Base-by-base conservation (phyloP, 352 stramenopile species). In the Globisporangium camurandrum region DNA sequence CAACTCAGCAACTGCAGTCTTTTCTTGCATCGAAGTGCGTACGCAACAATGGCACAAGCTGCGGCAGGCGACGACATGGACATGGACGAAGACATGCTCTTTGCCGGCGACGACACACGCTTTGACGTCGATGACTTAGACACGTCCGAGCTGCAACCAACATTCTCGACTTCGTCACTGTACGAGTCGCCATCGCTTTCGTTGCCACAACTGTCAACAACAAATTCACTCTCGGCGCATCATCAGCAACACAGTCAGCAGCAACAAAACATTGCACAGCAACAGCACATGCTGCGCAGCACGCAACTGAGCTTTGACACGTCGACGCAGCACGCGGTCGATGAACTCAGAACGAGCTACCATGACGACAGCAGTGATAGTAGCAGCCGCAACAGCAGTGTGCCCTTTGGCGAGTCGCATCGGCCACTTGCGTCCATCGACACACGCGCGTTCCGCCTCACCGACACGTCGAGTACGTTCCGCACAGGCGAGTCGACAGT, bases 91-190 rank as follows among this genome's bases (percentile, higher is more conserved):
- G 73, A 83, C 37, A 71, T 83, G 56, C 62, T 88, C 17, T 86
- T 88, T 39, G 66, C 59, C 48, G 66, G 58, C 44, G 59, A 61
- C 40, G 69, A 76, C 33, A 27, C 64, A 20, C 73, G 56, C 43
- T 84, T 86, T 44, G 74, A 78, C 51, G 74, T 70, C 36, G 76
- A 77, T 19, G 66, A 68, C 2, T 62, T 85, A 34, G 71, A 80
- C 31, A 56, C 58, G 0, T 66, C 64, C 11, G 71, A 69, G 19
- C 62, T 86, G 9, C 67, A 71, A 10, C 55, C 69, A 2, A 61
- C 60, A 23, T 88, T 88, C 47, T 51, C 56, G 24, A 64, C 82
- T 40, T 59, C 68, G 46, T 46, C 34, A 11, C 34, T 41, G 23
- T 59, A 51, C 40, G 22, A 56, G 3, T 27, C 27, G 38, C 38